Evolutionary conservation across 73 alveolate species (phyloP).

Genomic region (Tetrahymena thermophila): DNA sequence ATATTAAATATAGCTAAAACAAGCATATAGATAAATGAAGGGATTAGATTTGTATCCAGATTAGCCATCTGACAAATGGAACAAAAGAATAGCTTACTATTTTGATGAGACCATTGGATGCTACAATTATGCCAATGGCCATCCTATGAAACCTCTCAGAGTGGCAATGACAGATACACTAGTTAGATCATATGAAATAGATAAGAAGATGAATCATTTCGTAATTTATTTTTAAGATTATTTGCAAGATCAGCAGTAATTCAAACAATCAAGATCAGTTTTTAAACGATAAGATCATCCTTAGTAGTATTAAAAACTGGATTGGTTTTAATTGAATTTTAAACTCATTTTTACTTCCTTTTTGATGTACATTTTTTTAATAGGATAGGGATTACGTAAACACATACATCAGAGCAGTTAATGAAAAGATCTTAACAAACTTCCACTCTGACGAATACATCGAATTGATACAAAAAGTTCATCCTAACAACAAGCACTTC

Average conservation of each 20-base stretch:
- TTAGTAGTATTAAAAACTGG: no score
- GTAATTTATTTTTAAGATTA: background rate
- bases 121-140: constrained; percentile 85
- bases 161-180: constrained; percentile 83
- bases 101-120: constrained; percentile 89
- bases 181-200: constrained; percentile 54
- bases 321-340: no score
- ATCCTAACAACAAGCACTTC: constrained; percentile 33
- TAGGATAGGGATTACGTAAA: constrained; percentile 8
- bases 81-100: constrained; percentile 68
- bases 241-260: background rate
- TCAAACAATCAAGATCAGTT: background rate
- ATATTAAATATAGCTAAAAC: background rate
- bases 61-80: background rate
- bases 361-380: background rate
- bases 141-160: constrained; percentile 97
- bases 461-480: constrained; percentile 18
- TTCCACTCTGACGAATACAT: constrained; percentile 40
- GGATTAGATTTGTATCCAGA: background rate
- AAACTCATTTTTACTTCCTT: background rate
- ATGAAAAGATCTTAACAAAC: constrained; percentile 33
- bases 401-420: constrained; percentile 29
- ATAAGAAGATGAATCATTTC: background rate
- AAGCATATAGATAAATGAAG: background rate
- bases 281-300: background rate